A percentile compares a stretch with the other conserved stretches of the same genome.
phyloP scores from a whole-genome alignment of 176 grass and related monocot species.

The Avena sativa region DNA sequence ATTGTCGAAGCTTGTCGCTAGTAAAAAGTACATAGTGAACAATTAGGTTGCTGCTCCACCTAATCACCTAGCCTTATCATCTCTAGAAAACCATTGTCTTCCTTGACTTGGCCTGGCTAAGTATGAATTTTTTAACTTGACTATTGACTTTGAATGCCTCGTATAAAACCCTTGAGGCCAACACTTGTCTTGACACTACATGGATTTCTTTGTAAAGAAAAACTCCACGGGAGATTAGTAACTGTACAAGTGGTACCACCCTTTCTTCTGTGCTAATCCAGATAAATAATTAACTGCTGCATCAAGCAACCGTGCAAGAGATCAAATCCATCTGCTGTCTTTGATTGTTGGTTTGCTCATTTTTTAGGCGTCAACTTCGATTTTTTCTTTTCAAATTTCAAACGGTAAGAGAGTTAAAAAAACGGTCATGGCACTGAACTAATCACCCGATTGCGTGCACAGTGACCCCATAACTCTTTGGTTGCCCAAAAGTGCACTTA shows the following conservation, averaged over 20 bases:
- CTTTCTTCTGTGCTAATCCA: slow-evolving; percentile 43
- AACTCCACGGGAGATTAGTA: slow-evolving; percentile 1
- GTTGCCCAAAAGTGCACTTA: not conserved
- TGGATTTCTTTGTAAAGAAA: not conserved
- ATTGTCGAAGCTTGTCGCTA: slow-evolving; percentile 15
- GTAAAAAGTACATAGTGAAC: slow-evolving; percentile 30
- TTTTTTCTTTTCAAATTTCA: not conserved
- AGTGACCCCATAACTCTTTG: not conserved
- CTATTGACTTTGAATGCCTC: slow-evolving; percentile 29
- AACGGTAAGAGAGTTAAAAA: not conserved
- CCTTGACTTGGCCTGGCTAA: slow-evolving; percentile 29
- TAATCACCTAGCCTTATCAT: slow-evolving; percentile 42
- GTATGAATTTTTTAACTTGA: slow-evolving; percentile 46
- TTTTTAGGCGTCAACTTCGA: not conserved
- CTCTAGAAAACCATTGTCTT: slow-evolving; percentile 11
- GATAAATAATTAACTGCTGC: not conserved
- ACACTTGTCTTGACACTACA: slow-evolving; percentile 18
- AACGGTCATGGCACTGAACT: not conserved
- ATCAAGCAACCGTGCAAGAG: not conserved
- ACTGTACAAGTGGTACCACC: not conserved
- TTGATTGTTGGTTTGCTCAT: not conserved
- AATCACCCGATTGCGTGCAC: not conserved
- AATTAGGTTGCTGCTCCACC: slow-evolving; percentile 32
- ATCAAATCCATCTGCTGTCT: not conserved
- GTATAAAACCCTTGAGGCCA: slow-evolving; percentile 17